These are phyloP conservation scores for Cupressus sempervirens DNA, from an alignment of 75 land plant species.

Conservation along the genomic window DNA sequence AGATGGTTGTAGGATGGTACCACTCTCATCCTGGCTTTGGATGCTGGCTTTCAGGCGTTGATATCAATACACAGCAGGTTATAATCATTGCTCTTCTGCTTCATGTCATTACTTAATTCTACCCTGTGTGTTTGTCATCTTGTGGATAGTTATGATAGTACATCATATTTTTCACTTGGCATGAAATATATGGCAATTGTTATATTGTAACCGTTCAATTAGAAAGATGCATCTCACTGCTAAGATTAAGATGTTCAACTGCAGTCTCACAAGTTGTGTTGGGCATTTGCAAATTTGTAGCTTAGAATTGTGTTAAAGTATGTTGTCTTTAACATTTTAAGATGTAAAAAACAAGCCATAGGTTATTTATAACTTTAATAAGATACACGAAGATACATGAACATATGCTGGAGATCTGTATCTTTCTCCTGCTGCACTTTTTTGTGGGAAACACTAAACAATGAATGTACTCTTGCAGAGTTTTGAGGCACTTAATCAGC, in stretches of 20 bases:
- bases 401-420: too few relatives aligned
- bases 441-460: neutral
- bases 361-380: neutral
- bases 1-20: conserved; percentile 99
- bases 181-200: neutral
- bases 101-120: neutral
- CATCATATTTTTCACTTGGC: neutral
- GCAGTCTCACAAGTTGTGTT: neutral
- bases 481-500: conserved; percentile 95
- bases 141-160: neutral
- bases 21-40: conserved; percentile 99
- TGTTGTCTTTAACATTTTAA: neutral
- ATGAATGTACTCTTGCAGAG: conserved; percentile 46
- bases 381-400: neutral
- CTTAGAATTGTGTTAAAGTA: neutral
- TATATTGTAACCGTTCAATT: neutral
- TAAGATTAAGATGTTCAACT: neutral
- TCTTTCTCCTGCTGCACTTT: neutral
- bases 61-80: conserved; percentile 98
- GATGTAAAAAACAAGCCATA: neutral
- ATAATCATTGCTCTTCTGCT: neutral
- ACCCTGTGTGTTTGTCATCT: neutral
- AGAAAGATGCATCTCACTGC: neutral
- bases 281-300: neutral
- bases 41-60: conserved; percentile 99